Conservation (phyloP, 371 early-diverging fungal genomes). For the Lichtheimia ornata region DNA sequence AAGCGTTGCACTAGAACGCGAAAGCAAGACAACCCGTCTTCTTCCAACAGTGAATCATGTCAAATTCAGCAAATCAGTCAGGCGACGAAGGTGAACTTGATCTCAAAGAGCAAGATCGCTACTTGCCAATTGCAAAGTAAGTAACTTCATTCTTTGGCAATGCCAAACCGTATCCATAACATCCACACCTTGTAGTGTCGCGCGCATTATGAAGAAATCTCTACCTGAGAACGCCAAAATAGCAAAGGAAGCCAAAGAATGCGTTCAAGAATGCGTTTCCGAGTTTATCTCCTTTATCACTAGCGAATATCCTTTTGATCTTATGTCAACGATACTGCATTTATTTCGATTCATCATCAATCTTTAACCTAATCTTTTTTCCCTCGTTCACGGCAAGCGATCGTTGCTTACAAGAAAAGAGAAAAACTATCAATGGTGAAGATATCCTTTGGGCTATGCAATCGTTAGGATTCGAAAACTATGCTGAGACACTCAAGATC, state of each 20-base stretch:
- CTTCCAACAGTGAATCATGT: neutral
- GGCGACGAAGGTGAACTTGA: constrained; percentile 72
- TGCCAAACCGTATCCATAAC: neutral
- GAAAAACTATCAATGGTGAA: constrained; percentile 99
- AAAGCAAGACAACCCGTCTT: too few species aligned
- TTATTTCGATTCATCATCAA: neutral
- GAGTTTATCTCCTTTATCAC: constrained; percentile 99
- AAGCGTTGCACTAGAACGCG: too few species aligned
- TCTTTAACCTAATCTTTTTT: constrained; percentile 23
- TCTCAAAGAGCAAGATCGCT: constrained; percentile 95
- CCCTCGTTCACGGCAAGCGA: constrained; percentile 75
- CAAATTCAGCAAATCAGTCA: constrained; percentile 25
- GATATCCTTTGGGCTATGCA: constrained; percentile 99
- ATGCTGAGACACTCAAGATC: constrained; percentile 92
- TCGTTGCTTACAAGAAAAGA: constrained; percentile 93
- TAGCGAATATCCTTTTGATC: constrained; percentile 75
- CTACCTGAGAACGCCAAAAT: constrained; percentile 98
- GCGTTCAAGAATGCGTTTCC: constrained; percentile 98
- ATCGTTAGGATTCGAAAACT: constrained; percentile 97
- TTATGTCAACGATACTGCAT: neutral
- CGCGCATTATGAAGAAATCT: constrained; percentile 98
- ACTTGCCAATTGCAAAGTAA: constrained; percentile 87
- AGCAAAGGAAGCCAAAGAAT: constrained; percentile 99
- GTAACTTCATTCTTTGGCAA: neutral
- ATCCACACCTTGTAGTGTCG: constrained; percentile 79